These are phyloP conservation scores for Tarenaya hassleriana DNA, from an alignment of 345 rosid species.

Conservation along the genomic window DNA sequence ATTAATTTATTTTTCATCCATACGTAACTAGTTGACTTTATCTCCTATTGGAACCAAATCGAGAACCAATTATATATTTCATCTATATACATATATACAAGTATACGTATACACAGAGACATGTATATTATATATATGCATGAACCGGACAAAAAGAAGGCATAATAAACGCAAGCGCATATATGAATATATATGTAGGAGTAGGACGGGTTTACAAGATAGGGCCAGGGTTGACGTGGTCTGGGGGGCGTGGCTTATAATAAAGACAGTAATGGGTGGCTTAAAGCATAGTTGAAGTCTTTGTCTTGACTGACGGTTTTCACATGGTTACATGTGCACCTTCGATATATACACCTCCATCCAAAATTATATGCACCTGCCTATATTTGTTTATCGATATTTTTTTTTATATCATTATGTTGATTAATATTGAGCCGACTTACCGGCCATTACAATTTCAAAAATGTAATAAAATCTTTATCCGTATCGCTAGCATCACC, in stretches of 20 bases:
- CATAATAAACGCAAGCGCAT: slow-evolving; percentile 3
- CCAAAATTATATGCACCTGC: not conserved
- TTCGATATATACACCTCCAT: not conserved
- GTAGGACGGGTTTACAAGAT: slow-evolving; percentile 15
- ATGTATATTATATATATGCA: not conserved
- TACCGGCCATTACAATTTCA: slow-evolving; percentile 25
- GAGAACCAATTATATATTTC: slow-evolving; percentile 7
- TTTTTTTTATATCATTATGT: not conserved
- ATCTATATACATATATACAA: slow-evolving; percentile 9
- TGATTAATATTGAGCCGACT: slow-evolving; percentile 14
- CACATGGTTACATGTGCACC: slow-evolving; percentile 22
- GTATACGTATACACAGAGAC: not conserved
- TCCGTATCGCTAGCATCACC: no score
- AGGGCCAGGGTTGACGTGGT: slow-evolving; percentile 23
- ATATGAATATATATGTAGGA: slow-evolving; percentile 4
- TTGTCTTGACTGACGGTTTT: not conserved
- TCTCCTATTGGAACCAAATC: no score
- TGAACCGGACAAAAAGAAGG: no score
- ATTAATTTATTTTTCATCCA: no score
- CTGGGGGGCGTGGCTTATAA: slow-evolving; percentile 5
- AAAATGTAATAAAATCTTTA: slow-evolving; percentile 9
- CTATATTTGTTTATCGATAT: not conserved
- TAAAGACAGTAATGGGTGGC: slow-evolving; percentile 6
- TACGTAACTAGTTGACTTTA: no score
- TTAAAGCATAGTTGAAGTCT: slow-evolving; percentile 6